Conservation (phyloP, 495 filamentous ascomycete genomes). For the Aspergillus haitiensis region DNA sequence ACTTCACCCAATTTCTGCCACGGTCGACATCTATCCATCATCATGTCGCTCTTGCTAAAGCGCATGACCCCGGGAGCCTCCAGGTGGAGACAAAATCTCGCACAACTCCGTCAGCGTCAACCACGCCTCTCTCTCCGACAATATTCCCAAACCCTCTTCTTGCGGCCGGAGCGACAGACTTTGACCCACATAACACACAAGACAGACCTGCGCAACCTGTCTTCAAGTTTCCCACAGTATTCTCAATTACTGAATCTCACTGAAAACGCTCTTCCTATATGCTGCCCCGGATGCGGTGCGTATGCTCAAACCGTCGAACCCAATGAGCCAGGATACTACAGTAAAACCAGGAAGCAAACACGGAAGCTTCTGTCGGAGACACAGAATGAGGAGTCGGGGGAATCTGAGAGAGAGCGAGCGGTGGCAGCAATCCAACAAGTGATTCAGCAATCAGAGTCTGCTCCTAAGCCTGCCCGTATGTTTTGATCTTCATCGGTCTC, state of each 20-base stretch:
- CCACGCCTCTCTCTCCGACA: slow-evolving; percentile 5
- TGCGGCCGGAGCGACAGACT: slow-evolving; percentile 9
- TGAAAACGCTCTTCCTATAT: slow-evolving; percentile 34
- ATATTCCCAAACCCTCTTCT: slow-evolving; percentile 6
- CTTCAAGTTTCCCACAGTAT: slow-evolving; percentile 19
- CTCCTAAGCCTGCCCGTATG: slow-evolving; percentile 29
- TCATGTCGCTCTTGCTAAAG: slow-evolving; percentile 38
- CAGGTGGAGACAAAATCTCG: slow-evolving; percentile 5
- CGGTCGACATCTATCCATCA: slow-evolving; percentile 16
- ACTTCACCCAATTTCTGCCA: slow-evolving; percentile 26
- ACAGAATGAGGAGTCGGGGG: slow-evolving; percentile 27
- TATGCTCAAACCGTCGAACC: slow-evolving; percentile 69
- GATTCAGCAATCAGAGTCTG: slow-evolving; percentile 6
- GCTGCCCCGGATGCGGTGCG: slow-evolving; percentile 88
- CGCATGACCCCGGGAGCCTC: slow-evolving; percentile 28
- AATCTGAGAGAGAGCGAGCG: slow-evolving; percentile 26
- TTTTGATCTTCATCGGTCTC: neutral
- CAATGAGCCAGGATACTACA: slow-evolving; percentile 77
- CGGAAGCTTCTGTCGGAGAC: slow-evolving; percentile 36
- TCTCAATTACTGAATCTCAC: slow-evolving; percentile 13
- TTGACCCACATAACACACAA: neutral
- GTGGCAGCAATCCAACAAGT: slow-evolving; percentile 20
- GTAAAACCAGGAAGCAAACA: slow-evolving; percentile 51
- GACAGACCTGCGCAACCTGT: slow-evolving; percentile 26
- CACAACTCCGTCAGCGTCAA: neutral